phyloP scores from a whole-genome alignment of 176 grass and related monocot species.

The Areca catechu region DNA sequence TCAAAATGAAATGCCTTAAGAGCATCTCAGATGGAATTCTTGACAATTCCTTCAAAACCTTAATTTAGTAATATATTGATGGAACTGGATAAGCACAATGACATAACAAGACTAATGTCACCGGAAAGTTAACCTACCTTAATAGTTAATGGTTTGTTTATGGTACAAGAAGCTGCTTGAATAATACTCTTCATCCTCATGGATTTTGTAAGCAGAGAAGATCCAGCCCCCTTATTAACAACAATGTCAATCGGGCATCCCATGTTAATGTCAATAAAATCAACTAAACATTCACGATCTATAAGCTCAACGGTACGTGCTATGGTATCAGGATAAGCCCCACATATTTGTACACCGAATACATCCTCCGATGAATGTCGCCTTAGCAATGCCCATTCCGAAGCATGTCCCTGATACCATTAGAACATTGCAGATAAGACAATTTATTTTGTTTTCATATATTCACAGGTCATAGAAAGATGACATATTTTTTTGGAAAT shows the following conservation, averaged over 20 bases:
- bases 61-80: no score
- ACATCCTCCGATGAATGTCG: constrained; percentile 77
- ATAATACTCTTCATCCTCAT: constrained; percentile 85
- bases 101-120: no score
- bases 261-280: constrained; percentile 96
- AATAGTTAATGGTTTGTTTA: constrained; percentile 63
- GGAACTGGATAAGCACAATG: no score
- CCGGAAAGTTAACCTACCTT: constrained; percentile 36
- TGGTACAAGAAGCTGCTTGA: constrained; percentile 51
- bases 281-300: constrained; percentile 63
- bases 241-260: constrained; percentile 91
- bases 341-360: constrained; percentile 91
- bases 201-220: constrained; percentile 68
- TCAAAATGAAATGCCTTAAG: no score
- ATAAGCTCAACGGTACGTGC: constrained; percentile 77
- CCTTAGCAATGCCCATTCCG: constrained; percentile 93
- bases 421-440: background rate
- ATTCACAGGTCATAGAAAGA: no score
- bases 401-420: constrained; percentile 60
- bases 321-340: constrained; percentile 76
- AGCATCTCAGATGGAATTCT: no score
- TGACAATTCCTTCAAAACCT: no score
- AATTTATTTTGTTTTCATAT: no score
- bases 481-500: no score
- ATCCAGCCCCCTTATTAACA: constrained; percentile 85